These are phyloP conservation scores for Talaromyces atroroseus DNA, from an alignment of 2,329 filamentous ascomycete species.

Conservation along the genomic window DNA sequence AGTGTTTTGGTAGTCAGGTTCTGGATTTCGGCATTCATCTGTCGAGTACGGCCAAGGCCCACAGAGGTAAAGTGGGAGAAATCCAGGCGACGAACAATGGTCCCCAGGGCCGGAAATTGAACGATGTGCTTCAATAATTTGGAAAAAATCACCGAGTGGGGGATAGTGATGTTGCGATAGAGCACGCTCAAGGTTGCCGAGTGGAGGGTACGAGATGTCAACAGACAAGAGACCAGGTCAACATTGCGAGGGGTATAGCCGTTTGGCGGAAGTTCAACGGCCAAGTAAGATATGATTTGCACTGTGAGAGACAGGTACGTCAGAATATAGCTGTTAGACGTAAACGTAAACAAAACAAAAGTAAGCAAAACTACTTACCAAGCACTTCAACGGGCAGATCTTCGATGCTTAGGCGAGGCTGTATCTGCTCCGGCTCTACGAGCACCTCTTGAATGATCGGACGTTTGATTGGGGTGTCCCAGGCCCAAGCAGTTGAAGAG, in stretches of 20 bases:
- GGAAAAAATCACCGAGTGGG: slow-evolving; percentile 75
- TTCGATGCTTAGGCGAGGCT: slow-evolving; percentile 53
- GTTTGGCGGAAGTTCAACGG: slow-evolving; percentile 69
- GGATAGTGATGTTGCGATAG: slow-evolving; percentile 74
- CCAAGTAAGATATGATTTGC: slow-evolving; percentile 67
- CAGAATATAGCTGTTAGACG: not conserved
- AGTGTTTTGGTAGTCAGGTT: slow-evolving; percentile 72
- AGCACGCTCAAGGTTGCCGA: slow-evolving; percentile 67
- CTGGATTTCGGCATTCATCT: slow-evolving; percentile 67
- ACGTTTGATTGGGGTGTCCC: slow-evolving; percentile 29
- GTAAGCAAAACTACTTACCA: slow-evolving; percentile 48
- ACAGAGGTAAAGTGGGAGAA: slow-evolving; percentile 83
- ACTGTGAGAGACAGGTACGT: slow-evolving; percentile 42
- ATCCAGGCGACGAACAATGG: slow-evolving; percentile 71
- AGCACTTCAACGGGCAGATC: slow-evolving; percentile 65
- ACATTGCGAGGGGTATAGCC: slow-evolving; percentile 70
- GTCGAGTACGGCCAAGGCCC: slow-evolving; percentile 67
- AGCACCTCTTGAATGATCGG: slow-evolving; percentile 20
- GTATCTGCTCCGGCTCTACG: slow-evolving; percentile 18
- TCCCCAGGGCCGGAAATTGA: slow-evolving; percentile 63
- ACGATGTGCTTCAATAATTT: slow-evolving; percentile 69
- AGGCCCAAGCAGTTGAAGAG: slow-evolving; percentile 38
- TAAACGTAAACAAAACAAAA: not conserved
- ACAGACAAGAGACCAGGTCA: slow-evolving; percentile 68
- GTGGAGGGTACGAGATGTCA: slow-evolving; percentile 71